phyloP scores from a whole-genome alignment of 768 basidiomycete species.

The Hirschioporus abietinus region DNA sequence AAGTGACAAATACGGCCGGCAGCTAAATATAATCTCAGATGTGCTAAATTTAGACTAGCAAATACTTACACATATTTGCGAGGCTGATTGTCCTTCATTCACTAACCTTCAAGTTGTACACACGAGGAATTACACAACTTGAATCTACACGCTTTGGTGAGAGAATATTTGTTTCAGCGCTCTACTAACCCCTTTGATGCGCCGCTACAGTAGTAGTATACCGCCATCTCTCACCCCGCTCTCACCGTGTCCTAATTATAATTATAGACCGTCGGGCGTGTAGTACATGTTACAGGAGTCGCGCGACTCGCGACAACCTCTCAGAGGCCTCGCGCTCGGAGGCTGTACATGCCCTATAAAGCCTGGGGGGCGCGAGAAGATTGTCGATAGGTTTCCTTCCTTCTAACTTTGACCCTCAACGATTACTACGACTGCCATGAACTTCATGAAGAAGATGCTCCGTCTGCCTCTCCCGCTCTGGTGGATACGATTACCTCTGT shows the following conservation, averaged over 20 bases:
- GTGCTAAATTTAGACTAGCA: too few relatives aligned
- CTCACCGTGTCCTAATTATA: not conserved
- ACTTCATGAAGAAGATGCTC: not conserved
- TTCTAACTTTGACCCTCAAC: too few relatives aligned
- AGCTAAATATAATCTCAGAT: not conserved
- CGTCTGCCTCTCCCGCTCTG: slow-evolving; percentile 4
- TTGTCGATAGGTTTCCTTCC: not conserved
- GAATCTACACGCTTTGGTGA: too few relatives aligned
- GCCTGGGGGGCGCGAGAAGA: not conserved
- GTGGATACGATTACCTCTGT: slow-evolving; percentile 12
- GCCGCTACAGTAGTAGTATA: too few relatives aligned
- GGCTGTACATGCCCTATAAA: not conserved
- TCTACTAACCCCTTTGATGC: too few relatives aligned
- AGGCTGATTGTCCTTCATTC: too few relatives aligned
- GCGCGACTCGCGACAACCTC: not conserved
- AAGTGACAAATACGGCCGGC: not conserved
- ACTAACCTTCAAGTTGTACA: too few relatives aligned
- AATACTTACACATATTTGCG: too few relatives aligned
- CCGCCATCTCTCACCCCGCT: not conserved
- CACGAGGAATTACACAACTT: too few relatives aligned
- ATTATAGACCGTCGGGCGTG: not conserved
- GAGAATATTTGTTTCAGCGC: too few relatives aligned
- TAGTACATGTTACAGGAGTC: not conserved
- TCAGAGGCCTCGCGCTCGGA: not conserved
- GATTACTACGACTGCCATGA: not conserved